Evolutionary conservation across 257 asterid species (phyloP), one percentile per base, ranked within the genome.

Genomic region (Misopates orontium): DNA sequence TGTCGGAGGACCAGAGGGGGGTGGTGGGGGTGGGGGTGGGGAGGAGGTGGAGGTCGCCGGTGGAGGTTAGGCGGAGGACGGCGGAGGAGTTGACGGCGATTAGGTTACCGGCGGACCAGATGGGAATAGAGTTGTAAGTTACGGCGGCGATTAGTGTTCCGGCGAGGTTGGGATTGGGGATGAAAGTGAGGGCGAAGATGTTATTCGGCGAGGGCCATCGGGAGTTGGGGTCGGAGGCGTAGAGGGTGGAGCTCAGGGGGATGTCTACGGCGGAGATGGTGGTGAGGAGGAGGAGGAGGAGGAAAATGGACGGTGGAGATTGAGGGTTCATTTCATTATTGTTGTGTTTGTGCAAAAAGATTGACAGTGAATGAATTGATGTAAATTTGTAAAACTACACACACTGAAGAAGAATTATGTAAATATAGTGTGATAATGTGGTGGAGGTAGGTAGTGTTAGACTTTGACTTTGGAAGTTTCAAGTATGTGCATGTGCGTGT

Each of bases 21-120:
- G 79, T 19, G 63, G 70, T 12, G 73, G 86, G 67, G 70, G 80
- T 47, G 18, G 73, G 22, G 12, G 80, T 51, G 28, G 84, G 72
- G 71, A 82, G 86, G 77, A 83, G 84, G 66, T 71, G 86, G 59
- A 83, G 84, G 76, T 83, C 82, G 4, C 89, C 89, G 54, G 80
- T 47, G 23, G 72, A 44, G 18, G 62, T 75, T 50, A 83, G 75
- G 71, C 77, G 83, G 82, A 79, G 75, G 17, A 77, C 75, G 50
- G 85, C 64, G 48, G 81, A 71, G 32, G 87, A 71, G 62, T 54
- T 67, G 51, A 25, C 56, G 44, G 81, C 4, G 58, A 39, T n/a
- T 3, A 28, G 36, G 36, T 28, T 28, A 7, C 73, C 70, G 51
- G 75, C 79, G 49, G 55, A 51, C 88, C 88, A 82, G 51, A 79